phyloP scores from a whole-genome alignment of 2,329 filamentous ascomycete genomes.

The Nothomitra cinnamomea region DNA sequence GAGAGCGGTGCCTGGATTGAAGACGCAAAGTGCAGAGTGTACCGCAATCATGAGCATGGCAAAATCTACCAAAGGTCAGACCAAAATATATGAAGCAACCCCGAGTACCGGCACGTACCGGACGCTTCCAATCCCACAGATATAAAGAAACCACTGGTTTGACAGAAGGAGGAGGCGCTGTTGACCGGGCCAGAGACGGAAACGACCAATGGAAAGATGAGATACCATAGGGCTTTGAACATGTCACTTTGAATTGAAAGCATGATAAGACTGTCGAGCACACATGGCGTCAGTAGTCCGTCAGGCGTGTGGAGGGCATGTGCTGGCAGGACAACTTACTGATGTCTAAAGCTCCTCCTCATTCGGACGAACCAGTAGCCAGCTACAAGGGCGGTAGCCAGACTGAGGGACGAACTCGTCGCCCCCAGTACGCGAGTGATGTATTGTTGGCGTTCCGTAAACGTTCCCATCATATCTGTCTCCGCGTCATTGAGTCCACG shows the following conservation, averaged over 20 bases:
- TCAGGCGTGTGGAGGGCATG: too few species aligned
- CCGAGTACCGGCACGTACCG: conserved; percentile 18
- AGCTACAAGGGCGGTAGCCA: conserved; percentile 36
- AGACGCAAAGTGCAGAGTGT: conserved; percentile 56
- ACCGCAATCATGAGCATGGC: conserved; percentile 56
- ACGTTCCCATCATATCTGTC: not conserved
- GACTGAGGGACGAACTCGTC: conserved; percentile 29
- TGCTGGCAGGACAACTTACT: conserved; percentile 30
- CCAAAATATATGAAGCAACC: not conserved
- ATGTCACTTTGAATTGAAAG: conserved; percentile 56
- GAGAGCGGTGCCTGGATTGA: conserved; percentile 31
- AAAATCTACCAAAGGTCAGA: conserved; percentile 31
- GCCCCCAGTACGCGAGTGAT: not conserved
- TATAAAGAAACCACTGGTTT: conserved; percentile 51
- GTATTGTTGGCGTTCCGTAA: not conserved
- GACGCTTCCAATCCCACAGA: conserved; percentile 49
- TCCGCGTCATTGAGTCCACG: not conserved
- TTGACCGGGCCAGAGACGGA: conserved; percentile 34
- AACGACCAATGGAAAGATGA: conserved; percentile 44
- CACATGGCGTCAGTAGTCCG: too few species aligned
- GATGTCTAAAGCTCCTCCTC: conserved; percentile 56
- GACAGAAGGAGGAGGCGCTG: conserved; percentile 41
- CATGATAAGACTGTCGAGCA: conserved; percentile 45
- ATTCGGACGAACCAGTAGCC: conserved; percentile 61
- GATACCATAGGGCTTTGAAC: conserved; percentile 50